Evolutionary conservation across 2,329 filamentous ascomycete genomes (phyloP), one percentile per base, ranked within the genome.

Genomic region (Exophiala alcalophila): DNA sequence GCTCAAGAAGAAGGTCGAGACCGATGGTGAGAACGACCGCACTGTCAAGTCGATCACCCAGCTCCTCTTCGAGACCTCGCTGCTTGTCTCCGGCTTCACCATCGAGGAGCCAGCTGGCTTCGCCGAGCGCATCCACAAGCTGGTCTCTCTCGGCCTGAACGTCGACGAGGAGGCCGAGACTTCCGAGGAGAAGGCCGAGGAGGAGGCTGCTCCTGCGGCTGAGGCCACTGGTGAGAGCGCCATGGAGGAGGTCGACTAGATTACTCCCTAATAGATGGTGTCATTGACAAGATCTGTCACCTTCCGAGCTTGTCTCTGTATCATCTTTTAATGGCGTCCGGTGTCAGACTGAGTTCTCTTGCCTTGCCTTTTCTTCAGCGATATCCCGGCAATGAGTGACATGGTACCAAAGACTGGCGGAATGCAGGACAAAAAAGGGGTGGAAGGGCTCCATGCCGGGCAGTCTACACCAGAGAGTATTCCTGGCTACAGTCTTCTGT

Each of bases 191-290:
- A 67, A 71, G 55, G 74, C 74, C 54, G 76, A 77, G 49, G 71
- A 72, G 42, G 74, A 74, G 49, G 65, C 65, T 41, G 65, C 65
- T 41, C 65, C 81, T 44, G 74, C 80, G 44, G 72, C 82, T 48
- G 77, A 75, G 40, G 79, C 77, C 59, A 73, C 84, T 55, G 84
- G 83, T 60, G 89, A 95, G 81, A 94, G 85, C 75, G 84, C 90
- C 69, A 98, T 98, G 92, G 92, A 98, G 83, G 92, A 98, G 82
- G 92, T 98, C 67, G 92, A 98, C 80, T 98, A 94, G 62, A 72
- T 59, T 24, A 28, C 19, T 48, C 30, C n/a, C 40, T 26, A 15
- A 28, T 41, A 40, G 45, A 43, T 50, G 49, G 44, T 45, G n/a
- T 14, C 46, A 40, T 26, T 42, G 43, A 43, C 45, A 43, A 40